Evolutionary conservation across 106 monocot genomes (phyloP).

Genomic region (Ottelia alismoides): DNA sequence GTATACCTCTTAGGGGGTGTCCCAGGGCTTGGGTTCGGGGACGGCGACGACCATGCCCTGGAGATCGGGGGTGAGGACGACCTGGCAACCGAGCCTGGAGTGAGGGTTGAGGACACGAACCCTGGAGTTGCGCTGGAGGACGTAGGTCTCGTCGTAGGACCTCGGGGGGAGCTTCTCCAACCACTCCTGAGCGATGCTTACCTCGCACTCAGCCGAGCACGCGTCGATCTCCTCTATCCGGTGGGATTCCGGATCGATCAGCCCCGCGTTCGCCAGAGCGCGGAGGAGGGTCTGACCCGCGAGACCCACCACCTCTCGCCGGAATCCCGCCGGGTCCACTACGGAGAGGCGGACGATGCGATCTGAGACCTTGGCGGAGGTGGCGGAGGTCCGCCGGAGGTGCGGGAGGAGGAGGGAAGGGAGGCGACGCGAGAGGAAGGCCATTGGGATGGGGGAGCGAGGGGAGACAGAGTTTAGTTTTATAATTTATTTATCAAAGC

Average conservation of each 20-base stretch:
- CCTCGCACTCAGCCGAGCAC: constrained; percentile 97
- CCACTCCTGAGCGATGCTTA: constrained; percentile 81
- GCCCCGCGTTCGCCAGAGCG: constrained; percentile 39
- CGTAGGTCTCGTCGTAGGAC: constrained; percentile 66
- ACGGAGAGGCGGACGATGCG: constrained; percentile 70
- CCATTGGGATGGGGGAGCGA: constrained; percentile 3
- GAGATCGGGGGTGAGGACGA: constrained; percentile 48
- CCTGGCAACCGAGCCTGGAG: constrained; percentile 71
- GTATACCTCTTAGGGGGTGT: no score
- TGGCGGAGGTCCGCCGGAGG: no score
- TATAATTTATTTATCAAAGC: no score
- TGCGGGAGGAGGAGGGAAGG: no score
- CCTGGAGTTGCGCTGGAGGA: constrained; percentile 48
- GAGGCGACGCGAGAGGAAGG: constrained; percentile 3
- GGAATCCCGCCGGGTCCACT: constrained; percentile 52
- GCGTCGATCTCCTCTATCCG: constrained; percentile 83
- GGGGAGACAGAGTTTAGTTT: no score
- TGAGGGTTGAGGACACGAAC: constrained; percentile 71
- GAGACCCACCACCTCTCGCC: constrained; percentile 58
- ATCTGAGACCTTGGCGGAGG: constrained; percentile 72
- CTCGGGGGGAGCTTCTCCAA: constrained; percentile 61
- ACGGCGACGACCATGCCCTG: constrained; percentile 85
- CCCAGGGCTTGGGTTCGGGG: no score
- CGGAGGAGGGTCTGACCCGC: constrained; percentile 65
- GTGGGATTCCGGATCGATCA: constrained; percentile 84